Conservation (phyloP, 1,139 yeast genomes). For the Waltiozyma solani region DNA sequence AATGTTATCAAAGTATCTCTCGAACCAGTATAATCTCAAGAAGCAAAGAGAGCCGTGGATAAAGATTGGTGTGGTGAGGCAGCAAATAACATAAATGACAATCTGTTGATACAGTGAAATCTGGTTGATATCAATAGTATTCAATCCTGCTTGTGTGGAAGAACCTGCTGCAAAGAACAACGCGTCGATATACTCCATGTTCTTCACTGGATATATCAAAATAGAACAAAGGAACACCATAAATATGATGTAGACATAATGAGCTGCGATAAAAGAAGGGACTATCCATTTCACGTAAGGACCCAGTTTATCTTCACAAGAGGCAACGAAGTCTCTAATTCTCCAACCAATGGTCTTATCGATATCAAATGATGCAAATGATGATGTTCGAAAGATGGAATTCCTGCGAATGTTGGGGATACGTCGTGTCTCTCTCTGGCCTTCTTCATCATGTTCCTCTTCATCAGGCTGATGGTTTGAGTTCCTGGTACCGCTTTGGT, state of each 20-base stretch:
- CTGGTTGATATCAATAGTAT: conserved; percentile 59
- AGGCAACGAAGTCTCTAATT: conserved; percentile 26
- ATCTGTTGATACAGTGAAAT: conserved; percentile 72
- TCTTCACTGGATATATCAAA: conserved; percentile 61
- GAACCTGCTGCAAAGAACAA: conserved; percentile 70
- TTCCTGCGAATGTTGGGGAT: conserved; percentile 2
- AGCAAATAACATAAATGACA: conserved; percentile 45
- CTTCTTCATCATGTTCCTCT: too few species aligned
- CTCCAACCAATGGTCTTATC: conserved; percentile 28
- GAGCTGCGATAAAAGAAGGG: conserved; percentile 74
- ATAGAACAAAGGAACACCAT: conserved; percentile 59
- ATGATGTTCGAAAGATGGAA: conserved; percentile 3
- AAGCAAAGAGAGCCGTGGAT: conserved; percentile 76
- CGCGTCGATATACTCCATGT: conserved; percentile 65
- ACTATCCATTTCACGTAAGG: conserved; percentile 44
- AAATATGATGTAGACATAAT: conserved; percentile 52
- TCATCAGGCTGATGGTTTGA: too few species aligned
- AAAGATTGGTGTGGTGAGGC: conserved; percentile 78
- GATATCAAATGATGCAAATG: conserved; percentile 12
- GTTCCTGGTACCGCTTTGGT: too few species aligned
- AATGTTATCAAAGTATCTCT: conserved; percentile 76
- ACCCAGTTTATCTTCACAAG: conserved; percentile 21
- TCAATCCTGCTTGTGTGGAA: conserved; percentile 86
- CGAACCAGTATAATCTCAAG: conserved; percentile 84
- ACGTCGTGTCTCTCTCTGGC: background rate